These are phyloP conservation scores for Monosporascus sp. DNA, from an alignment of 2,329 filamentous ascomycete genomes.

Conservation along the genomic window DNA sequence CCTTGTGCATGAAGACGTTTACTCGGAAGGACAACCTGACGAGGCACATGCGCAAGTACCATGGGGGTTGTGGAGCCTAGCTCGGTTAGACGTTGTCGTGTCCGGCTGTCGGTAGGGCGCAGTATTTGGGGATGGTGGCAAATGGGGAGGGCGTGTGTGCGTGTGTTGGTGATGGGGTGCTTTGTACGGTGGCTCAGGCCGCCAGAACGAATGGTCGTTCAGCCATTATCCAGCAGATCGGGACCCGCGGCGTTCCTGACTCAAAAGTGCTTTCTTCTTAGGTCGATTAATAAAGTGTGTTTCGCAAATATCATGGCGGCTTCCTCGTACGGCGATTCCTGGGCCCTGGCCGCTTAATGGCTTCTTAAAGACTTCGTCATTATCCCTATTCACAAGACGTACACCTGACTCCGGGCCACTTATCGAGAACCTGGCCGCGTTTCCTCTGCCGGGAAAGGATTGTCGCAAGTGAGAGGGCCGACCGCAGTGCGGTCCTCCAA, in stretches of 20 bases:
- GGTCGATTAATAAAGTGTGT: background rate
- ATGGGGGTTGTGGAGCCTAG: background rate
- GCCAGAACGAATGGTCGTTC: background rate
- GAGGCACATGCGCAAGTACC: background rate
- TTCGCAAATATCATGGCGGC: background rate
- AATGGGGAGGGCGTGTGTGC: background rate
- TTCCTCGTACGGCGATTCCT: too few relatives aligned
- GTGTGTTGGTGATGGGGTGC: background rate
- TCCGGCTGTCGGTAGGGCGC: background rate
- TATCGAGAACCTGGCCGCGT: too few relatives aligned
- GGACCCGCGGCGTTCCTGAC: background rate
- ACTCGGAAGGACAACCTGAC: background rate
- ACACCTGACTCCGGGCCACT: too few relatives aligned
- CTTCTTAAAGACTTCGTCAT: too few relatives aligned
- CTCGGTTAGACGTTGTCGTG: background rate
- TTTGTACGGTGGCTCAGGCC: background rate
- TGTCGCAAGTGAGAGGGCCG: too few relatives aligned
- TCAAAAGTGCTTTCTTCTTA: background rate
- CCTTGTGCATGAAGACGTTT: background rate
- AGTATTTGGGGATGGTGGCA: background rate
- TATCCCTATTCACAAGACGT: too few relatives aligned
- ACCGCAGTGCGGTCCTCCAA: too few relatives aligned
- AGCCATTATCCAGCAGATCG: background rate
- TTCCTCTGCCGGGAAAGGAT: too few relatives aligned
- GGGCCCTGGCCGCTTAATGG: too few relatives aligned